These are phyloP conservation scores for Aspergillus tanneri DNA, from an alignment of 2,329 filamentous ascomycete genomes.

Conservation along the genomic window DNA sequence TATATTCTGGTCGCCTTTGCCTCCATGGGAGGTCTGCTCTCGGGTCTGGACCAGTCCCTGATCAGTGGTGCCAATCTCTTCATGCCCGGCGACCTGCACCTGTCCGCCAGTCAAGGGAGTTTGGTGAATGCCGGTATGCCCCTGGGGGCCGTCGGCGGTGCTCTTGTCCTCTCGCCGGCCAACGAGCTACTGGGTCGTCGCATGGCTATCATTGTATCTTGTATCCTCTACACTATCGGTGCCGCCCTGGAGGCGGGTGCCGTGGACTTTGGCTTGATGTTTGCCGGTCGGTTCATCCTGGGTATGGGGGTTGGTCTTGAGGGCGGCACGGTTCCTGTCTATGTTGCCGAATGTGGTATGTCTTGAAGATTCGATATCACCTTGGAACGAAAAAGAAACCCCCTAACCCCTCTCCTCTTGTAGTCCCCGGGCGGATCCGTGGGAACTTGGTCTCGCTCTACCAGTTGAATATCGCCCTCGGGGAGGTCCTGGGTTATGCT, in stretches of 20 bases:
- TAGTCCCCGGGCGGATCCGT: slow-evolving; percentile 63
- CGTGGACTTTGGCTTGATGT: slow-evolving; percentile 69
- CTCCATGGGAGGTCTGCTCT: slow-evolving; percentile 72
- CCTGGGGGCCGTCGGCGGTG: slow-evolving; percentile 68
- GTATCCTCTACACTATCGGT: slow-evolving; percentile 68
- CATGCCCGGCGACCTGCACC: slow-evolving; percentile 58
- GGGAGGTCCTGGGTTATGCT: slow-evolving; percentile 71
- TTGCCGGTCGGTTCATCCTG: slow-evolving; percentile 65
- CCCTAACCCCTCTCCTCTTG: slow-evolving; percentile 23
- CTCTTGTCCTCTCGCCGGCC: slow-evolving; percentile 63
- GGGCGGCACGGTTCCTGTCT: slow-evolving; percentile 71
- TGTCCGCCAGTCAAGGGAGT: slow-evolving; percentile 59
- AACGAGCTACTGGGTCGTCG: slow-evolving; percentile 68
- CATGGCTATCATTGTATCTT: slow-evolving; percentile 68
- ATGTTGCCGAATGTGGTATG: slow-evolving; percentile 62
- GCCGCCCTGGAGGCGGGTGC: slow-evolving; percentile 67
- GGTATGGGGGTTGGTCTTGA: slow-evolving; percentile 71
- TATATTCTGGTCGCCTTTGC: slow-evolving; percentile 68
- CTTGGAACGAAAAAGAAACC: slow-evolving; percentile 27
- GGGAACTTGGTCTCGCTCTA: slow-evolving; percentile 73
- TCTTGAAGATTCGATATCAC: slow-evolving; percentile 1
- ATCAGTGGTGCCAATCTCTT: slow-evolving; percentile 67
- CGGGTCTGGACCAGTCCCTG: slow-evolving; percentile 69
- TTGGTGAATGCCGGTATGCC: slow-evolving; percentile 71
- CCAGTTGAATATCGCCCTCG: slow-evolving; percentile 73